These are phyloP conservation scores for Cyclotella choctawhatcheeana DNA, from an alignment of 108 stramenopile species.

Conservation along the genomic window DNA sequence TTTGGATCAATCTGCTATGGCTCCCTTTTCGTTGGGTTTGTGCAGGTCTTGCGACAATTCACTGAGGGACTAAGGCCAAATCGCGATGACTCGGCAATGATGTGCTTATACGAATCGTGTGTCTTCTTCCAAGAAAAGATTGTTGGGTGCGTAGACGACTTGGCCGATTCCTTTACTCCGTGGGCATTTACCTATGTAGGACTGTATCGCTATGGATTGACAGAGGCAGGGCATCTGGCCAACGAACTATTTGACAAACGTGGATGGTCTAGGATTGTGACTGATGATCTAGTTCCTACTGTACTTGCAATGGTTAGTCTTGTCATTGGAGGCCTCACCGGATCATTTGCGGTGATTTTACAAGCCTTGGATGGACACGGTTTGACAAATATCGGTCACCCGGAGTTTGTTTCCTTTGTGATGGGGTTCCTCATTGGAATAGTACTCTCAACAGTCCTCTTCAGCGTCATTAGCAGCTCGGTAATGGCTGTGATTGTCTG, in stretches of 20 bases:
- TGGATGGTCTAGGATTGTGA: constrained; percentile 88
- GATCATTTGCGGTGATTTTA: constrained; percentile 68
- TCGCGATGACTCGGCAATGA: constrained; percentile 60
- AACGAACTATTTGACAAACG: constrained; percentile 81
- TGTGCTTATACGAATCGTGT: constrained; percentile 80
- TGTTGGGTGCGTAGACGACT: constrained; percentile 66
- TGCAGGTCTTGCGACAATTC: constrained; percentile 73
- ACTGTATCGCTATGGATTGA: constrained; percentile 84
- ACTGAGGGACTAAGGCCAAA: constrained; percentile 71
- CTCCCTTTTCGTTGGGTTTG: constrained; percentile 85
- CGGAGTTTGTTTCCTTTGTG: constrained; percentile 63
- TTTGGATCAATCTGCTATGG: constrained; percentile 93
- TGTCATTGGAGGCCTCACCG: constrained; percentile 78
- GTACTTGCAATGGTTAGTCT: constrained; percentile 76
- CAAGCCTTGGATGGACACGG: constrained; percentile 58
- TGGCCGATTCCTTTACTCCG: constrained; percentile 72
- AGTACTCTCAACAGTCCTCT: constrained; percentile 72
- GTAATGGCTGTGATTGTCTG: constrained; percentile 91
- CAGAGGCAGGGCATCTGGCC: constrained; percentile 72
- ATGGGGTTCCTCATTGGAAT: constrained; percentile 79
- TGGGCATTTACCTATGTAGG: constrained; percentile 91
- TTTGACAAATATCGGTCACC: constrained; percentile 55
- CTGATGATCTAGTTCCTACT: constrained; percentile 84
- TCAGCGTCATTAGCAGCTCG: constrained; percentile 78
- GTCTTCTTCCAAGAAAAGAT: constrained; percentile 67